A percentile compares a stretch with the other conserved stretches of the same genome.
Conservation (phyloP, 2,329 filamentous ascomycete species). For the Colletotrichum paranaense region DNA sequence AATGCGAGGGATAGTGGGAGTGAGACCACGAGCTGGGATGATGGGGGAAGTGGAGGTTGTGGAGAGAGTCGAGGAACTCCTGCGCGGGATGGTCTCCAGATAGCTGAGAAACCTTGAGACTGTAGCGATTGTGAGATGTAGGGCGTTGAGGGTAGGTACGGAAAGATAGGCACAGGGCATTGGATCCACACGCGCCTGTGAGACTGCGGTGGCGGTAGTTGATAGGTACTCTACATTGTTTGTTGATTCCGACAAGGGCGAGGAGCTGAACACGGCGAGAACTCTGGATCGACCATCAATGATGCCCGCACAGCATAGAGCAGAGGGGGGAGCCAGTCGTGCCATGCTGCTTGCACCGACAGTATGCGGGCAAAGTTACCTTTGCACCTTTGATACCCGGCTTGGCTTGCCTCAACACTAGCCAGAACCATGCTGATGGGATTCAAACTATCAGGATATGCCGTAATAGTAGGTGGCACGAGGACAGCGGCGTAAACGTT, state of each 20-base stretch:
- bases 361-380: constrained; percentile 25
- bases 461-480: constrained; percentile 22
- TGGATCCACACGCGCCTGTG: background rate
- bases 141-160: constrained; percentile 17
- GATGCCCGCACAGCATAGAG: background rate
- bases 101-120: constrained; percentile 8
- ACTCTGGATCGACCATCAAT: background rate
- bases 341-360: constrained; percentile 21
- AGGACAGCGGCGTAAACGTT: constrained; percentile 18
- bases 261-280: constrained; percentile 7
- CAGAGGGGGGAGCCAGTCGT: background rate
- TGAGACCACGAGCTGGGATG: constrained; percentile 25
- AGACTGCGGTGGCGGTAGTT: background rate
- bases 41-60: constrained; percentile 14
- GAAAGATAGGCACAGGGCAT: constrained; percentile 1
- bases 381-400: constrained; percentile 27
- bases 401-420: constrained; percentile 31
- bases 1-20: constrained; percentile 22
- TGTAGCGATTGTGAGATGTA: background rate
- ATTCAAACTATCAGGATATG: constrained; percentile 22
- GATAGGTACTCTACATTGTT: background rate
- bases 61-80: constrained; percentile 15
- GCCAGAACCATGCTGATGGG: constrained; percentile 24
- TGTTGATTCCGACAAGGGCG: background rate
- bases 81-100: constrained; percentile 27